Evolutionary conservation across 208 protist genomes (phyloP), one percentile per base, ranked within the genome.

Genomic region (Vickermania spadyakhi): DNA sequence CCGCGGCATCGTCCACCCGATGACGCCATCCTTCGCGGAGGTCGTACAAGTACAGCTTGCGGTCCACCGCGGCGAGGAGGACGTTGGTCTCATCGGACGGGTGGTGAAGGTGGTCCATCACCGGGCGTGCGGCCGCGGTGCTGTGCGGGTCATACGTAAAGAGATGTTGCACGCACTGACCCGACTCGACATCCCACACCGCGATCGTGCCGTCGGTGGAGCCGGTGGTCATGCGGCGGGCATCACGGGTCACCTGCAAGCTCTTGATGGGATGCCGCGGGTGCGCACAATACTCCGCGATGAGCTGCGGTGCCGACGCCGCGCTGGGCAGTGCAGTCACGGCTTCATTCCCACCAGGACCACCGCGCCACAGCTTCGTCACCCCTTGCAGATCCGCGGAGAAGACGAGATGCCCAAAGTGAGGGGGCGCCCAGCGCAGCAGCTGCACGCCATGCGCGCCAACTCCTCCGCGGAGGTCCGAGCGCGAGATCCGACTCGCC

Each of bases 151-250:
- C 82, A 0, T 68, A 58, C 64, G 84, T 97, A 2, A 68, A 89
- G 31, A 93, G 91, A 4, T 82, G 67, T 1, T 64, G 58, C 14
- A 84, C 51, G 62, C 82, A 77, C 4, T 49, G 63, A 22, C 85
- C 97, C 3, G 78, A 86, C 66, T 98, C 96, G 0, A 96, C 96
- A 66, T 99, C 97, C 97, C 97, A 99, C 52, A 89, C 22, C n/a
- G 74, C 79, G 4, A 93, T 74, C 13, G 76, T 85, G 27, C 88
- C 76, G 68, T 98, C 95, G 45, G 96, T 93, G 0, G 81, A 77
- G 68, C 73, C 81, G n/a, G 76, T 97, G 1, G 97, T 80, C 88
- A 99, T 97, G 49, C 76, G 54, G 14, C 62, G 51, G 1, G 94
- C 95, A 52, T 96, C 80, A 25, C 77, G 67, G 5, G 79, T 91